Evolutionary conservation across 2,329 filamentous ascomycete genomes (phyloP).

Genomic region (Ophidiomyces ophidiicola): DNA sequence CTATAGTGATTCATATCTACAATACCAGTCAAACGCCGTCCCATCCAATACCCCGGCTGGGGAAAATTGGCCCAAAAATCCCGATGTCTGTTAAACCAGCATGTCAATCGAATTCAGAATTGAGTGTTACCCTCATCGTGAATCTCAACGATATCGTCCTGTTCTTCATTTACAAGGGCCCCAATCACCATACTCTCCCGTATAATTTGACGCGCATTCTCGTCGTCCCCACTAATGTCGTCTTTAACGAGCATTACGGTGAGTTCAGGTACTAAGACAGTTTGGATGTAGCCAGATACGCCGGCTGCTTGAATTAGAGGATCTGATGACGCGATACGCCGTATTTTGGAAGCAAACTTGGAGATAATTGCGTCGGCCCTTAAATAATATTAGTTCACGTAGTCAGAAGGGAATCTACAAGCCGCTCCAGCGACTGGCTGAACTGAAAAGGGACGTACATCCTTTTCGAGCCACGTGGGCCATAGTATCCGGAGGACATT

Average conservation of each 20-base stretch:
- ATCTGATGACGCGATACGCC: constrained; percentile 52
- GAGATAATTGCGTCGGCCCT: constrained; percentile 48
- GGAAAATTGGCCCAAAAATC: too few relatives aligned
- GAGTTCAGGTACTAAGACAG: constrained; percentile 64
- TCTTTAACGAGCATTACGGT: constrained; percentile 45
- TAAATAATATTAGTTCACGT: constrained; percentile 11
- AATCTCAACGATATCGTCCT: constrained; percentile 41
- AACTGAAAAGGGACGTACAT: constrained; percentile 45
- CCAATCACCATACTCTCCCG: constrained; percentile 56
- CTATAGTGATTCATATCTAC: too few relatives aligned
- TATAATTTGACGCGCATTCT: constrained; percentile 45
- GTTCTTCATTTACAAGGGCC: constrained; percentile 54
- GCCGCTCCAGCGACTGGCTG: neutral
- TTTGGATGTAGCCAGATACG: constrained; percentile 56
- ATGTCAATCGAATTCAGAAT: too few relatives aligned
- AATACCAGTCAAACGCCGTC: too few relatives aligned
- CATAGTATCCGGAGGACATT: constrained; percentile 71
- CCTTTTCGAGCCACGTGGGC: constrained; percentile 55
- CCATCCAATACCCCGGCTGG: too few relatives aligned
- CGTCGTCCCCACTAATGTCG: constrained; percentile 41
- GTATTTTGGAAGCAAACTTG: constrained; percentile 48
- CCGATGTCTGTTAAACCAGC: too few relatives aligned
- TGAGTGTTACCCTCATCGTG: constrained; percentile 18
- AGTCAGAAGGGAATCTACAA: neutral
- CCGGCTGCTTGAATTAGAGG: constrained; percentile 54